Evolutionary conservation across 768 basidiomycete genomes (phyloP), one percentile per base, ranked within the genome.

Genomic region (Dacryopinax spathularia): DNA sequence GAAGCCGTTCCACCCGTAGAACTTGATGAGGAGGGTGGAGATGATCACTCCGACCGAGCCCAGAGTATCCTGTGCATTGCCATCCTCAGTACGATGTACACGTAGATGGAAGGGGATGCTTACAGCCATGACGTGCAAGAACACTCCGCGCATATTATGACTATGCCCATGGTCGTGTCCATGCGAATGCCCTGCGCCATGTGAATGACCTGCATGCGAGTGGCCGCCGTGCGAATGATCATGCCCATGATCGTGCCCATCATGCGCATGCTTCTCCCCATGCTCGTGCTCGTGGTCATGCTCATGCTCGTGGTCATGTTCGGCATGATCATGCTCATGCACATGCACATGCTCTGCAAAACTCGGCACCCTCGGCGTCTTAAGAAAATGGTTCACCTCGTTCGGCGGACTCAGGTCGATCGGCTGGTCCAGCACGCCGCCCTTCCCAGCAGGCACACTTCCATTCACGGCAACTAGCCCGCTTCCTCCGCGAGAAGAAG

Each of bases 1-100:
- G 72, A 97, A 99, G 20, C 93, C 93, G 13, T 95, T 97, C 93
- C 94, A 98, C 25, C 96, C 95, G 69, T 96, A 98, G 66, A 85
- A 86, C 72, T 94, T 87, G 66, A 99, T 98, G 62, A 98, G 81
- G 18, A 98, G 77, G 1, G 96, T 99, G 27, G 96, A 98, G 61
- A 97, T 82, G 71, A 99, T 99, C 18, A 99, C 96, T 18, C 96
- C 96, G 22, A 98, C 93, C 18, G 93, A 96, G 48, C 96, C 96
- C 9, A 97, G 80, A 12, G 95, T 96, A 70, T 97, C 94, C 88
- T 91, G 65, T 34, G 48, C 36, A 37, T 59, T 60, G 60, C 65
- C 64, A 41, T 64, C 56, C 9, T 36, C 13, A 22, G 12, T 44
- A 37, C 2, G 36, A 22, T 18, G 61, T 2, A n/a, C n/a, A n/a